Evolutionary conservation across 225 moss, liverwort and hornwort species (phyloP).

Genomic region (Marchantia paleacea): DNA sequence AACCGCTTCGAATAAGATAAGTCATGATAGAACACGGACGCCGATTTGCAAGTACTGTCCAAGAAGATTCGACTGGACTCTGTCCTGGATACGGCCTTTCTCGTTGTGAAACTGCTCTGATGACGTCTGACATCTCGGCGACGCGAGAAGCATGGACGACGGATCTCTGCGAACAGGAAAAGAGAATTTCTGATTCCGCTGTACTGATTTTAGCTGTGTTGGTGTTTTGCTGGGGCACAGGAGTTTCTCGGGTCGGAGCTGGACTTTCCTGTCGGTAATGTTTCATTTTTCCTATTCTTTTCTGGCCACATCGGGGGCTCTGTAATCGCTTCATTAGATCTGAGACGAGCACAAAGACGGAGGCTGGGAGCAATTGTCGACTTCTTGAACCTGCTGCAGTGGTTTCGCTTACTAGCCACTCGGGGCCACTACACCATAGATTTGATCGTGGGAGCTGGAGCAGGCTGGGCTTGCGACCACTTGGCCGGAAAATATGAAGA

Average conservation of each 20-base stretch:
- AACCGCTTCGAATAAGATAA: background rate
- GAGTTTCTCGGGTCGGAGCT: slow-evolving; percentile 45
- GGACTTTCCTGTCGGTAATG: slow-evolving; percentile 44
- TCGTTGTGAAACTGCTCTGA: background rate
- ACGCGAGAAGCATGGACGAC: background rate
- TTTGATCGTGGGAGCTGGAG: slow-evolving; percentile 32
- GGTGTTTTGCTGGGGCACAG: background rate
- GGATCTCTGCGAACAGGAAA: background rate
- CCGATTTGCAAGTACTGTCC: background rate
- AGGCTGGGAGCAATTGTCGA: slow-evolving; percentile 21
- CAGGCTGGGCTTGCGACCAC: slow-evolving; percentile 46
- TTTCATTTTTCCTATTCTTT: slow-evolving; percentile 58
- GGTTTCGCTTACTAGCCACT: slow-evolving; percentile 40
- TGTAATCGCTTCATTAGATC: slow-evolving; percentile 39
- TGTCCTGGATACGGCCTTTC: background rate
- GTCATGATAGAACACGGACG: background rate
- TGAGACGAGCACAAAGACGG: slow-evolving; percentile 20
- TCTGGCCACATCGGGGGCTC: slow-evolving; percentile 54
- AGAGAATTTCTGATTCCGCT: background rate
- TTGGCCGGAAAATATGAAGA: slow-evolving; percentile 43
- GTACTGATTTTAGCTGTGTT: background rate
- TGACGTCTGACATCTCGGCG: background rate
- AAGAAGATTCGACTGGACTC: background rate
- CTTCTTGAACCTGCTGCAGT: slow-evolving; percentile 42
- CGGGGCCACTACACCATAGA: slow-evolving; percentile 60